Base-by-base conservation (phyloP, 768 basidiomycete species). In the Jaapia argillacea region DNA sequence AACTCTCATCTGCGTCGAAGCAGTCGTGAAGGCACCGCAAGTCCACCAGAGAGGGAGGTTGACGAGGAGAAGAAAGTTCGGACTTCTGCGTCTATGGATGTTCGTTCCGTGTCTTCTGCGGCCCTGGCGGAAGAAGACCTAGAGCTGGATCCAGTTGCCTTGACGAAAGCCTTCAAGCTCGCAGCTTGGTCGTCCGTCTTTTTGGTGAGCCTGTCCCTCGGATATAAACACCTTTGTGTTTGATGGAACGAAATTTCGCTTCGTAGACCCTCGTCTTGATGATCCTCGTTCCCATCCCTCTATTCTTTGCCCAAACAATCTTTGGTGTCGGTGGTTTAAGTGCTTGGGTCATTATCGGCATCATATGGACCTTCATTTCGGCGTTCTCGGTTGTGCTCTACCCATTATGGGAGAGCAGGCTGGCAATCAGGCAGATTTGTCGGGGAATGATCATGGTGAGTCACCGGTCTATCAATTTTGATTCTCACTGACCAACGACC, bases 341-440 rank as follows among this genome's bases (percentile, higher is more conserved):
- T 0, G 82, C 74, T 0, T 96, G 90, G 90, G 82, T 94, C 5
- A 63, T 75, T 35, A 66, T 93, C 45, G 83, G 85, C 2, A 81
- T 96, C 46, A 65, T 81, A 26, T 96, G 91, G 91, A 68, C 81
- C 18, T 92, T 93, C 62, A 65, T 71, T 41, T 90, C 87, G 1
- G 68, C 79, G 3, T 70, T 82, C 47, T 66, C 76, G 5, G 86
- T 90, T 35, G 87, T 93, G 16, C 20, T 94, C 12, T 90, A 89
- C 53, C 92, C 92, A 18, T 64, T 94, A 3, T 94, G 72, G 65
- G 92, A 97, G 67, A 88, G 85, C 43, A 67, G 87, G 33, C 64
- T 49, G 4, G 87, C 85, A 0, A 55, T 97, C 37, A 26, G 10
- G 5, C 62, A 75, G 57, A 85, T 93, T 40, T 25, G 48, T 21